These are phyloP conservation scores for Axilococcus clingmanii DNA, from an alignment of 139 green algal species.

Conservation along the genomic window DNA sequence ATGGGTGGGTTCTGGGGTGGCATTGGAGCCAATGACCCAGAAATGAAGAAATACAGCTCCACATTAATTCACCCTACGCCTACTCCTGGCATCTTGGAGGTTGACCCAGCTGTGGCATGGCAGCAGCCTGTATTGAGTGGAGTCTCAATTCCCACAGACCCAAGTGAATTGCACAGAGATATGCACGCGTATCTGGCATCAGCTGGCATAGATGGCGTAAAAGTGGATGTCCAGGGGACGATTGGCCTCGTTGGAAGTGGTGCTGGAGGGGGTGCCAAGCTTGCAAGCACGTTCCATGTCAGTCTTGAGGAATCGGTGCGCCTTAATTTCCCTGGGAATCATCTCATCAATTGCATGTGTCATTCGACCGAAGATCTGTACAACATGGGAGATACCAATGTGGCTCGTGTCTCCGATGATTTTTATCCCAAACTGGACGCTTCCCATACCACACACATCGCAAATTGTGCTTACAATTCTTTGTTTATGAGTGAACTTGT, in stretches of 20 bases:
- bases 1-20: slow-evolving; percentile 53
- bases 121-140: slow-evolving; percentile 24
- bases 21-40: not conserved
- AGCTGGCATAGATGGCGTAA: slow-evolving; percentile 54
- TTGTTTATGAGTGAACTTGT: slow-evolving; percentile 51
- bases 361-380: slow-evolving; percentile 89
- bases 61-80: slow-evolving; percentile 23
- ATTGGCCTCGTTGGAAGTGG: slow-evolving; percentile 35
- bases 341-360: slow-evolving; percentile 98
- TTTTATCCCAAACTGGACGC: slow-evolving; percentile 42
- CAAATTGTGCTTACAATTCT: slow-evolving; percentile 72
- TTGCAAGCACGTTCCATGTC: slow-evolving; percentile 41
- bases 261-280: slow-evolving; percentile 49
- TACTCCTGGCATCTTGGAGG: slow-evolving; percentile 21
- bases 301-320: slow-evolving; percentile 64
- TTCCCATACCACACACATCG: slow-evolving; percentile 75
- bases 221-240: slow-evolving; percentile 46
- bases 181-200: slow-evolving; percentile 43
- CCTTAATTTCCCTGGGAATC: slow-evolving; percentile 77
- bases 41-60: slow-evolving; percentile 9
- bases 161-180: slow-evolving; percentile 33
- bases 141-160: slow-evolving; percentile 30
- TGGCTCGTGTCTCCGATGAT: slow-evolving; percentile 83
- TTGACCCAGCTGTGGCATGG: slow-evolving; percentile 37
- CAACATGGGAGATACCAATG: slow-evolving; percentile 64